Evolutionary conservation across 1,284 basidiomycete species (phyloP), one percentile per base, ranked within the genome.

Genomic region (Earliella scabrosa): DNA sequence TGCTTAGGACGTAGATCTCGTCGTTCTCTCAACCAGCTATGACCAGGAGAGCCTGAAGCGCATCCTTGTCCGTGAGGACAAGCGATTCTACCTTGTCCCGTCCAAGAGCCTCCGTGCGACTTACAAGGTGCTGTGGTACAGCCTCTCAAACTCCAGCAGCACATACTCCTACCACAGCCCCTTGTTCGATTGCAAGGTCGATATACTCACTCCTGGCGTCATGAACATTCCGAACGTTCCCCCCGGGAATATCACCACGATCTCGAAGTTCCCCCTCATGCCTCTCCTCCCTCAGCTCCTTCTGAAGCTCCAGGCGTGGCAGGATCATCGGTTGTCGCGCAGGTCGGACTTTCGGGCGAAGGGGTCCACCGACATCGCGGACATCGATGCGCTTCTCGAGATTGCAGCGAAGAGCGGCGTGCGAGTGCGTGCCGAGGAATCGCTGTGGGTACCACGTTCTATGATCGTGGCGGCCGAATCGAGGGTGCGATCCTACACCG

Each of bases 241-340:
- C 0, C 13, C 55, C 0, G 41, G 54, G 1, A 52, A 60, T 9
- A 71, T 82, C 50, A 27, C 36, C 3, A 38, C 21, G 18, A 60
- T 62, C 6, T 49, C 46, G 18, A 54, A 58, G 31, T 62, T 80
- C 10, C 80, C 78, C 0, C 66, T 79, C 5, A 72, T 77, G 64
- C 81, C 80, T 0, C 71, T 81, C 49, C 58, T 77, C 1, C 65
- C 73, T 1, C 69, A 81, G 4, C 66, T 83, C 1, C 66, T 82
- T 20, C 65, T 81, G n/a, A 83, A 82, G 64, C 68, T 83, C 2
- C 74, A 78, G 50, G 79, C 72, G 1, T 83, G 81, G 82, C 61
- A 66, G 14, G 76, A 82, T 58, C 80, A 82, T 53, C 61, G 71
- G 10, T 59, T 54, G 3, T 71, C 77, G n/a, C 21, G 45, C 2